Evolutionary conservation across 176 grass and related monocot genomes (phyloP).

Genomic region (Hordeum marinum): DNA sequence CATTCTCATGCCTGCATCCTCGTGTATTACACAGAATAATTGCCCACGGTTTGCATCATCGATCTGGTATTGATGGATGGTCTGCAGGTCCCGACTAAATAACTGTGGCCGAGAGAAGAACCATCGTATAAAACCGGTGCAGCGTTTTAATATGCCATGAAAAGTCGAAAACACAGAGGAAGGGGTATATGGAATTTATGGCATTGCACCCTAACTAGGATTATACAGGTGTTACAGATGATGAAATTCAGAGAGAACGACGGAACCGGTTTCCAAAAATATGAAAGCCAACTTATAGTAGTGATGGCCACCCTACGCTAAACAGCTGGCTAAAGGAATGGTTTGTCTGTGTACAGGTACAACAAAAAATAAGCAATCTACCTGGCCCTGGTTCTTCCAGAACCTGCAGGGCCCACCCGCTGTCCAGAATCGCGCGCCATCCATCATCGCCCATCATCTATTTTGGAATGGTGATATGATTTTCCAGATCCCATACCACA

Average conservation of each 20-base stretch:
- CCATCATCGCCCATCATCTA: neutral
- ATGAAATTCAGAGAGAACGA: neutral
- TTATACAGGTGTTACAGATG: constrained; percentile 11
- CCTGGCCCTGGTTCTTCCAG: neutral
- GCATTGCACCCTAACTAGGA: neutral
- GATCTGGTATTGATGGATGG: neutral
- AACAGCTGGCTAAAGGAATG: neutral
- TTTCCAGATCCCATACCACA: constrained; percentile 85
- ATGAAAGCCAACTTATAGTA: neutral
- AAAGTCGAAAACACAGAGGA: neutral
- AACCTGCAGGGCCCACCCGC: constrained; percentile 35
- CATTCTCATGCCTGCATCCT: constrained; percentile 14
- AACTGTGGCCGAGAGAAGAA: neutral
- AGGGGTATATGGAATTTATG: neutral
- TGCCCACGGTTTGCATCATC: constrained; percentile 19
- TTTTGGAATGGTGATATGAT: constrained; percentile 30
- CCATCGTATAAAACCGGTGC: neutral
- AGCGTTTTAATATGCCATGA: too few species aligned
- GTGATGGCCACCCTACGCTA: neutral
- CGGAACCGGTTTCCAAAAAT: neutral
- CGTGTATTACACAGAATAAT: neutral
- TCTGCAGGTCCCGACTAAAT: neutral
- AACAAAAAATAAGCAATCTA: constrained; percentile 34
- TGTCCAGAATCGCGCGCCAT: too few species aligned
- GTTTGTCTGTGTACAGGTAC: constrained; percentile 49